Evolutionary conservation across 371 early-diverging fungal genomes (phyloP), one percentile per base, ranked within the genome.

Genomic region (Batrachochytrium dendrobatidis): DNA sequence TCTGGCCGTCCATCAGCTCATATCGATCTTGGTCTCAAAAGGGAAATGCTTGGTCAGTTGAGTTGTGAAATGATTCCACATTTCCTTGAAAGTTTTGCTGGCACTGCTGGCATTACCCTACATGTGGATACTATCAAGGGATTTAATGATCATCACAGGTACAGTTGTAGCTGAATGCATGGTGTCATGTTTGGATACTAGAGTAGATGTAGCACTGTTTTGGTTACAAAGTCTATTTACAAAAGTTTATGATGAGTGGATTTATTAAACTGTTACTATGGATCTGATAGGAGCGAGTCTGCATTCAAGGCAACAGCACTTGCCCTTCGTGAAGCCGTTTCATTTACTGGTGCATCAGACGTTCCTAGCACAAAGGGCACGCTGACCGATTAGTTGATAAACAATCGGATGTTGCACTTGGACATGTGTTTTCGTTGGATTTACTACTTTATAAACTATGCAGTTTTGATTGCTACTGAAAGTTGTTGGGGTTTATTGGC

Each of bases 21-120:
- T 60, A 82, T 93, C 49, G 83, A 91, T 59, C 71, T 95, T 53
- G 86, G 84, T 0, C 72, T 97, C 61, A 90, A 88, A 71, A 82
- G 96, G 24, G 94, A 94, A 70, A 89, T 77, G 80, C 77, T 97
- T 34, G 96, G 98, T 3, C 67, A 75, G 8, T 68, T 97, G 59
- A 89, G 90, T 1, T 88, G 89, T 49, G 98, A 97, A 65, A 97
- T 97, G 96, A 90, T 97, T 60, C 95, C 95, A 34, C 96, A 96
- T 63, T 87, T 97, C 17, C 70, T 97, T 39, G 73, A 85, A 64
- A 88, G 90, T 4, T 95, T 97, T 81, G 93, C 96, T 10, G 84
- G 84, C 52, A 80, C 86, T 2, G 96, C 92, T 2, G 91, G 89
- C 22, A 86, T 97, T 58, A 97, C 98, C 0, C 80, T 97, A 51